A percentile compares a stretch with the other conserved stretches of the same genome.
Evolutionary conservation across 345 rosid genomes (phyloP).

Genomic region (Eucalyptus tenuipes): DNA sequence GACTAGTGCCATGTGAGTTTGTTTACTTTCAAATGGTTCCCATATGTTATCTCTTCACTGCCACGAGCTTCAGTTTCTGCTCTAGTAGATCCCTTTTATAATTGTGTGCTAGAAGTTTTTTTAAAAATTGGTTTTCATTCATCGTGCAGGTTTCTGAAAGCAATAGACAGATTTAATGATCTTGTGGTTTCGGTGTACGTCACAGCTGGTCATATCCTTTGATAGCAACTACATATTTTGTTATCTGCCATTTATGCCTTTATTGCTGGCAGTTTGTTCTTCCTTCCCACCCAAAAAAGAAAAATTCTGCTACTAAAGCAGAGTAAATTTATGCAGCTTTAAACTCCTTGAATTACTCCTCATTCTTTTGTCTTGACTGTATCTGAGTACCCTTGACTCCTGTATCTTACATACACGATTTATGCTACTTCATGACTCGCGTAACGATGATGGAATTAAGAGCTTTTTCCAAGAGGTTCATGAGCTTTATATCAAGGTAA

Average conservation of each 20-base stretch:
- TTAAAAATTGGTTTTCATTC: not conserved
- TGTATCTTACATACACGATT: slow-evolving; percentile 57
- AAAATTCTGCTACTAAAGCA: not conserved
- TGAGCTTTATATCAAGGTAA: slow-evolving; percentile 65
- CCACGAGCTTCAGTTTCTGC: not conserved
- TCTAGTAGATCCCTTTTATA: not conserved
- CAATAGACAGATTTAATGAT: slow-evolving; percentile 87
- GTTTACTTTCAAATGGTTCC: not conserved
- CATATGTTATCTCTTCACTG: not conserved
- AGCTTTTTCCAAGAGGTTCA: slow-evolving; percentile 89
- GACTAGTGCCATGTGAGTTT: slow-evolving; percentile 83
- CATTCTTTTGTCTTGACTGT: not conserved
- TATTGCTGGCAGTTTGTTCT: not conserved
- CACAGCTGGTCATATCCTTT: slow-evolving; percentile 97
- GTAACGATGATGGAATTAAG: slow-evolving; percentile 95
- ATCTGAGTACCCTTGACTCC: slow-evolving; percentile 28
- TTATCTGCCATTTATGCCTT: not conserved
- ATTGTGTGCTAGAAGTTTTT: not conserved
- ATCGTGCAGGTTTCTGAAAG: slow-evolving; percentile 66
- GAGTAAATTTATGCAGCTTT: not conserved
- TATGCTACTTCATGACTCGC: slow-evolving; percentile 94
- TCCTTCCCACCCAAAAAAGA: not conserved
- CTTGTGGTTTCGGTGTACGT: slow-evolving; percentile 91
- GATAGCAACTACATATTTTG: not conserved
- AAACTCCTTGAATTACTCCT: not conserved